Percentiles rank a stretch among this genome's conserved stretches.
Evolutionary conservation across 495 filamentous ascomycete species (phyloP).

Genomic region (Penicillium turbatum): DNA sequence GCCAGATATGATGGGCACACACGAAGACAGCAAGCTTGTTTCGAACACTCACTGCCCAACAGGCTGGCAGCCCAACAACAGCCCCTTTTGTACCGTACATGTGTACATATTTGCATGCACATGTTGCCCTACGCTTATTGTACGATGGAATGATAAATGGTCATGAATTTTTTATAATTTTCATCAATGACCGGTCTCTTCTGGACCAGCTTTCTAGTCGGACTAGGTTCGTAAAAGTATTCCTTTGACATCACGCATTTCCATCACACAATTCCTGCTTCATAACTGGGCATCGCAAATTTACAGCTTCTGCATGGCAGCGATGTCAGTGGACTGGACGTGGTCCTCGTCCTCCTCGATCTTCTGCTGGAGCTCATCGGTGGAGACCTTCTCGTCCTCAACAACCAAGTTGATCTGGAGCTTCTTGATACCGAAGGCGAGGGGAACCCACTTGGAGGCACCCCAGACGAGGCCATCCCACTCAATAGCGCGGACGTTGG

Average conservation of each 20-base stretch:
- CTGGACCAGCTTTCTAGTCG: constrained; percentile 24
- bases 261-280: constrained; percentile 40
- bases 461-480: constrained; percentile 96
- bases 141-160: constrained; percentile 4
- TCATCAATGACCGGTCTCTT: constrained; percentile 26
- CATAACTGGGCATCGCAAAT: constrained; percentile 36
- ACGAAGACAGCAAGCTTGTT: too few species aligned
- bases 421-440: constrained; percentile 99
- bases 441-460: constrained; percentile 79
- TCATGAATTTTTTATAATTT: constrained; percentile 31
- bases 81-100: too few species aligned
- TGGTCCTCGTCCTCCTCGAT: constrained; percentile 92
- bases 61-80: too few species aligned
- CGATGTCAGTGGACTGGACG: constrained; percentile 91
- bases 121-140: too few species aligned
- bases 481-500: constrained; percentile 77
- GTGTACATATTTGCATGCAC: too few species aligned
- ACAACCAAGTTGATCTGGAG: constrained; percentile 97
- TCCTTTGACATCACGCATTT: constrained; percentile 37
- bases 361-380: constrained; percentile 79
- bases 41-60: too few species aligned
- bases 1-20: too few species aligned
- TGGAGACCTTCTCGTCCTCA: constrained; percentile 93
- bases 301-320: constrained; percentile 92
- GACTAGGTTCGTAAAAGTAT: constrained; percentile 24